Percentiles rank a stretch among this genome's conserved stretches.
These are phyloP conservation scores for Balansia obtecta DNA, from an alignment of 2,329 filamentous ascomycete genomes.

Conservation along the genomic window DNA sequence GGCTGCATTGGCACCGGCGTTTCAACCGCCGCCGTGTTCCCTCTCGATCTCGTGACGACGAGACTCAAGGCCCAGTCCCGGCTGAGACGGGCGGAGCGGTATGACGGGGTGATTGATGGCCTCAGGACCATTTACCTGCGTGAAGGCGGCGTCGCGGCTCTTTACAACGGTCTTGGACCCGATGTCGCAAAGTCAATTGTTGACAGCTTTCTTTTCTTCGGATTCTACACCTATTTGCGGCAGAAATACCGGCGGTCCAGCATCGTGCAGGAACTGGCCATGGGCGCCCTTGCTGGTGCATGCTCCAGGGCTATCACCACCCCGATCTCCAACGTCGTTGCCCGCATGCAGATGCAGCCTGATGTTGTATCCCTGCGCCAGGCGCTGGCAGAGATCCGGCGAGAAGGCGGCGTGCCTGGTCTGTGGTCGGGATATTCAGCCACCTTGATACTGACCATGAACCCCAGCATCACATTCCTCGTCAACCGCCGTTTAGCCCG, in stretches of 20 bases:
- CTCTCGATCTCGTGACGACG: constrained; percentile 70
- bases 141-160: constrained; percentile 57
- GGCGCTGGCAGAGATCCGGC: constrained; percentile 50
- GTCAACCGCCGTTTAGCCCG: constrained; percentile 62
- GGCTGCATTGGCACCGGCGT: constrained; percentile 68
- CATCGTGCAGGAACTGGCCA: constrained; percentile 58
- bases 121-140: constrained; percentile 55
- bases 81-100: constrained; percentile 36
- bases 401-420: constrained; percentile 59
- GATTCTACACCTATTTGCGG: constrained; percentile 54
- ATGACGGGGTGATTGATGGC: constrained; percentile 56
- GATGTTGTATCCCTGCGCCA: constrained; percentile 32
- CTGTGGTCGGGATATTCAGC: constrained; percentile 88
- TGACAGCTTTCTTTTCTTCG: constrained; percentile 78
- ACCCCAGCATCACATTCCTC: constrained; percentile 78
- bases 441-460: constrained; percentile 66
- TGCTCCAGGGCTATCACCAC: constrained; percentile 66
- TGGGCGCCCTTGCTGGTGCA: constrained; percentile 63
- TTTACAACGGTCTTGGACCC: constrained; percentile 54
- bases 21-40: constrained; percentile 69
- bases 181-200: constrained; percentile 56
- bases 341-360: constrained; percentile 62
- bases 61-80: constrained; percentile 68
- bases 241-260: constrained; percentile 35
- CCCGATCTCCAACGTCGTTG: constrained; percentile 71